Evolutionary conservation across 352 stramenopile species (phyloP).

Genomic region (Pythium phragmitis): DNA sequence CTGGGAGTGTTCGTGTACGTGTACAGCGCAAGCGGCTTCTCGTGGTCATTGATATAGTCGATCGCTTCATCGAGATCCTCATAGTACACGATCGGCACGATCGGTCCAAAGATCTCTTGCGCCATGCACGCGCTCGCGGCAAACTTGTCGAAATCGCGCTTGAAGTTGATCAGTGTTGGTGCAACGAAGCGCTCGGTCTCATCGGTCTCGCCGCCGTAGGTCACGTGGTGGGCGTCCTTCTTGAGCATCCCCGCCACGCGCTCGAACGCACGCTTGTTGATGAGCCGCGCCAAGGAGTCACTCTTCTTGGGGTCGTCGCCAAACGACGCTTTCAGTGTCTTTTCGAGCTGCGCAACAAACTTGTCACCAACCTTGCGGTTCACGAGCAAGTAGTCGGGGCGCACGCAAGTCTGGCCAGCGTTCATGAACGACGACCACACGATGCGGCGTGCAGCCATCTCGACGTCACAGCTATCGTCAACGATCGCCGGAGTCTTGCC

Average conservation of each 20-base stretch:
- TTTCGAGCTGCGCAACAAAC: slow-evolving; percentile 45
- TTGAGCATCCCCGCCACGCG: slow-evolving; percentile 59
- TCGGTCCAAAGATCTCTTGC: slow-evolving; percentile 95
- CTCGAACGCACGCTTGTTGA: slow-evolving; percentile 57
- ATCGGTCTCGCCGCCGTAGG: slow-evolving; percentile 60
- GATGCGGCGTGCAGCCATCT: slow-evolving; percentile 77
- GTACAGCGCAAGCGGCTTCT: slow-evolving; percentile 53
- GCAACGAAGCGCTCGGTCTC: slow-evolving; percentile 73
- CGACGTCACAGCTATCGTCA: slow-evolving; percentile 52
- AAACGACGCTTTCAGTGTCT: slow-evolving; percentile 51
- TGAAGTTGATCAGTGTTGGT: slow-evolving; percentile 90
- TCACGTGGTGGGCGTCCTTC: slow-evolving; percentile 51
- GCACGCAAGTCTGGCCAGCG: slow-evolving; percentile 92
- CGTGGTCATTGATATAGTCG: slow-evolving; percentile 22
- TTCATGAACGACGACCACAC: slow-evolving; percentile 89
- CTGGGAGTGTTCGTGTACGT: slow-evolving; percentile 33
- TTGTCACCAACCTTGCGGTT: slow-evolving; percentile 63
- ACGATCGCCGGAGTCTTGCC: slow-evolving; percentile 92
- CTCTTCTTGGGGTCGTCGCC: slow-evolving; percentile 46
- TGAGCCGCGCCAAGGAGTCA: slow-evolving; percentile 57
- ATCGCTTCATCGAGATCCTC: slow-evolving; percentile 21
- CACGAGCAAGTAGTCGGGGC: slow-evolving; percentile 93
- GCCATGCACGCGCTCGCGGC: slow-evolving; percentile 67
- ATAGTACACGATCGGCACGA: slow-evolving; percentile 79
- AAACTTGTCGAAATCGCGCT: slow-evolving; percentile 55